Evolutionary conservation across 2,329 filamentous ascomycete genomes (phyloP), one percentile per base, ranked within the genome.

Genomic region (Botrytis squamosa): DNA sequence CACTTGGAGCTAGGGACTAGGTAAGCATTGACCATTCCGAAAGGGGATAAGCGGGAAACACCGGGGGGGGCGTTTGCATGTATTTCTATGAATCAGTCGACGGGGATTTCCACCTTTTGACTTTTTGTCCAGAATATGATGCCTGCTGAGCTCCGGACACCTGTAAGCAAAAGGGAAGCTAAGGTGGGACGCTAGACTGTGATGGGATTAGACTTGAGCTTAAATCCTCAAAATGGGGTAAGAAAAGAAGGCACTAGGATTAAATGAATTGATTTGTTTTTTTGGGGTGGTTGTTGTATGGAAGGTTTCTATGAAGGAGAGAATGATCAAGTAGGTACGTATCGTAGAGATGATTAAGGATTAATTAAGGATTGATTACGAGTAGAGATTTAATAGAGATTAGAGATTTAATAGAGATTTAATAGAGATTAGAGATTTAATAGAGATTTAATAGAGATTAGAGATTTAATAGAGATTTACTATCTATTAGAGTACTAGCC

Each of bases 171-270:
- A 18, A 63, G 29, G 10, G 10, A 25, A 0, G 22, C 5, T 33
- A 36, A 3, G 12, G 10, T 25, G 0, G 0, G 2, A 0, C 4
- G n/a, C 69, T 71, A 64, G n/a, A 42, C 22, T 14, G 0, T 33
- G 3, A 29, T 29, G 0, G 3, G 25, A 10, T 25, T 71, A 71
- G 69, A 4, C 16, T 10, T 71, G 69, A 71, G 69, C 69, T 71
- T 71, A 71, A 71, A 64, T 71, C 2, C 5, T 25, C 8, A 22
- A 40, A 64, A 49, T 62, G 68, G 57, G 68, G 42, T 38, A 63
- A n/a, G 49, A 5, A 70, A 42, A 33, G 12, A n/a, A 22, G 29
- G 12, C 29, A 29, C 68, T 8, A 70, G 68, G 55, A 46, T 70
- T 70, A 20, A 63, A 38, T 46, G 3, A 18, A 52, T 25, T n/a